Evolutionary conservation across 2,329 filamentous ascomycete genomes (phyloP), one percentile per base, ranked within the genome.

Genomic region (Xylariales sp.): DNA sequence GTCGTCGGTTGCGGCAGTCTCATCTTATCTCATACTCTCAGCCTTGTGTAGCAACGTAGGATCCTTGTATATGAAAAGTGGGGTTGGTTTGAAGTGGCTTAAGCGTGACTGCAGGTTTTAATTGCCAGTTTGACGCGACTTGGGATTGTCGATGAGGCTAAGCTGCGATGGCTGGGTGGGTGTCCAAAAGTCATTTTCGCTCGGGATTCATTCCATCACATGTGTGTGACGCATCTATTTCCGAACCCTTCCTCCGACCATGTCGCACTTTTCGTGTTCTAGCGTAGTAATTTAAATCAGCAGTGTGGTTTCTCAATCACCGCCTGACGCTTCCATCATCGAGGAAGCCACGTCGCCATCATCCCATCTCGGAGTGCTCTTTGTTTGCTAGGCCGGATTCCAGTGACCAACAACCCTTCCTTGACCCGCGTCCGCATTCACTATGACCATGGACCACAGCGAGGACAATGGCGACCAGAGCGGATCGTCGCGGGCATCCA

Each of bases 391-490:
- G 24, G 8, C 24, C 24, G n/a, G n/a, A n/a, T n/a, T n/a, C n/a
- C n/a, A n/a, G n/a, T n/a, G n/a, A n/a, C n/a, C n/a, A n/a, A n/a
- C n/a, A n/a, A n/a, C n/a, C n/a, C n/a, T n/a, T n/a, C n/a, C n/a
- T n/a, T n/a, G n/a, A n/a, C n/a, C n/a, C n/a, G n/a, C n/a, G n/a
- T n/a, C n/a, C n/a, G n/a, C n/a, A n/a, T n/a, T n/a, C n/a, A n/a
- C n/a, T n/a, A n/a, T n/a, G n/a, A 27, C 24, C 24, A 45, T 45
- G 38, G 38, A 20, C 22, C 19, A 16, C 28, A 32, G 29, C 31
- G 43, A 45, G 14, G 43, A 39, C 21, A 45, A 45, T 39, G 43
- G 43, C 39, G 43, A 45, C 31, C 38, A 38, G 22, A 38, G 19
- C 33, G n/a, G n/a, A n/a, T 40, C 44, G 24, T 46, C 44, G 27